Conservation (phyloP, 2,329 filamentous ascomycete species). For the Ophiostoma ips region DNA sequence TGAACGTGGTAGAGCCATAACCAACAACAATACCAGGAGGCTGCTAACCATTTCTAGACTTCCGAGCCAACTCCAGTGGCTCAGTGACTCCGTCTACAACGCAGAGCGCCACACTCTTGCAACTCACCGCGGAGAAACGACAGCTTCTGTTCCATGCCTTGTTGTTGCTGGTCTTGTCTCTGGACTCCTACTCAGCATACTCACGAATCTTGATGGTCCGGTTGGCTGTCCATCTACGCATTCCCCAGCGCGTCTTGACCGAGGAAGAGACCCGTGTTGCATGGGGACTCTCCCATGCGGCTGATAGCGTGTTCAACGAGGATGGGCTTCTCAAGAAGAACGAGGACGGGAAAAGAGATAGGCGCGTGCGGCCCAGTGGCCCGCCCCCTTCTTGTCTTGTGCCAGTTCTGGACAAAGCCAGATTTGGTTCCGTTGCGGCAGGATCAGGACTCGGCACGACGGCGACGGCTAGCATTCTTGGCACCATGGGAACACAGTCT, state of each 20-base stretch:
- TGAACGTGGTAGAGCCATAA: not conserved
- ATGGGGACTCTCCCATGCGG: constrained; percentile 57
- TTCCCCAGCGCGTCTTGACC: constrained; percentile 49
- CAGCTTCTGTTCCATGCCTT: constrained; percentile 57
- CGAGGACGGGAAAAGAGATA: constrained; percentile 49
- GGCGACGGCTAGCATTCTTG: constrained; percentile 64
- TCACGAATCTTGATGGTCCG: constrained; percentile 59
- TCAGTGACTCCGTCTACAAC: not conserved
- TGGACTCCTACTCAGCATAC: constrained; percentile 64
- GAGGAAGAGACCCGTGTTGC: constrained; percentile 65
- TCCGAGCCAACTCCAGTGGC: not conserved
- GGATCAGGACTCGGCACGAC: constrained; percentile 62
- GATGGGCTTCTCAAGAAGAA: constrained; percentile 47
- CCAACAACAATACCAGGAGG: not conserved
- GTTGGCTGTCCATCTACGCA: constrained; percentile 54
- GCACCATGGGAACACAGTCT: constrained; percentile 64
- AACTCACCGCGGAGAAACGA: constrained; percentile 39
- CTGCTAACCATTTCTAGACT: not conserved
- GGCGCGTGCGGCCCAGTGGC: constrained; percentile 55
- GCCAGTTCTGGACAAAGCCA: constrained; percentile 61
- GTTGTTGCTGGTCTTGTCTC: constrained; percentile 57
- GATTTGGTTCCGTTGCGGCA: constrained; percentile 65
- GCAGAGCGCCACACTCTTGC: not conserved
- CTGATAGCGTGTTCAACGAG: constrained; percentile 50
- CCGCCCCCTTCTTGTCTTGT: constrained; percentile 54